phyloP scores from a whole-genome alignment of 495 filamentous ascomycete species.

The Trichoderma orchidacearum region DNA sequence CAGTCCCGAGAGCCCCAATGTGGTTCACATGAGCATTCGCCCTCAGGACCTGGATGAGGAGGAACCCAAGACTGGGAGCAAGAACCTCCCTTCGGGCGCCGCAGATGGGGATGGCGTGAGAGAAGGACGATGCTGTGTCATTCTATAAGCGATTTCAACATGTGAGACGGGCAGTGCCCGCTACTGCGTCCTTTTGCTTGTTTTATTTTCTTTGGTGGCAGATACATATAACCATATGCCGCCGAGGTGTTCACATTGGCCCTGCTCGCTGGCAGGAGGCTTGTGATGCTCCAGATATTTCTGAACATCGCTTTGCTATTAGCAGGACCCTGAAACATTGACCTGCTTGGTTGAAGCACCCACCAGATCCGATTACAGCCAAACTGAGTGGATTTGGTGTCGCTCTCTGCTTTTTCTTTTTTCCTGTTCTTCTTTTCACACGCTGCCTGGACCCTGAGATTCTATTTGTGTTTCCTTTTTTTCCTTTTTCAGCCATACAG shows the following conservation, averaged over 20 bases:
- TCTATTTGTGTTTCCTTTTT: slow-evolving; percentile 8
- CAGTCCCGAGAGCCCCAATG: slow-evolving; percentile 53
- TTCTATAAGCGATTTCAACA: slow-evolving; percentile 35
- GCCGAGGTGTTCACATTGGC: neutral
- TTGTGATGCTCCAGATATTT: neutral
- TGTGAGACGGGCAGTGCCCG: slow-evolving; percentile 3
- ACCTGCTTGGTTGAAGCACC: no score
- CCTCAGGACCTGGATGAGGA: slow-evolving; percentile 3
- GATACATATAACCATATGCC: neutral
- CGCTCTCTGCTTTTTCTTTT: neutral
- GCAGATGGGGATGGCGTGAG: slow-evolving; percentile 49
- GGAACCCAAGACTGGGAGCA: slow-evolving; percentile 47
- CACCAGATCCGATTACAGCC: no score
- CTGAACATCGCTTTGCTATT: neutral
- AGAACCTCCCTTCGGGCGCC: slow-evolving; percentile 45
- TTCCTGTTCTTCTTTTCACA: neutral
- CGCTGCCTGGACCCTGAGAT: no score
- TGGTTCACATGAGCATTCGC: slow-evolving; percentile 31
- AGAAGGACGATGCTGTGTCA: slow-evolving; percentile 68
- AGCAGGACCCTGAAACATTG: no score
- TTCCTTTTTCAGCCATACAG: slow-evolving; percentile 4
- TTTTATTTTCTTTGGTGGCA: neutral
- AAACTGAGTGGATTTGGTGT: no score
- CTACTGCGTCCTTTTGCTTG: neutral
- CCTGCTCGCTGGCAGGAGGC: neutral